These are phyloP conservation scores for Trichoderma erinaceum DNA, from an alignment of 495 filamentous ascomycete genomes.

Conservation along the genomic window DNA sequence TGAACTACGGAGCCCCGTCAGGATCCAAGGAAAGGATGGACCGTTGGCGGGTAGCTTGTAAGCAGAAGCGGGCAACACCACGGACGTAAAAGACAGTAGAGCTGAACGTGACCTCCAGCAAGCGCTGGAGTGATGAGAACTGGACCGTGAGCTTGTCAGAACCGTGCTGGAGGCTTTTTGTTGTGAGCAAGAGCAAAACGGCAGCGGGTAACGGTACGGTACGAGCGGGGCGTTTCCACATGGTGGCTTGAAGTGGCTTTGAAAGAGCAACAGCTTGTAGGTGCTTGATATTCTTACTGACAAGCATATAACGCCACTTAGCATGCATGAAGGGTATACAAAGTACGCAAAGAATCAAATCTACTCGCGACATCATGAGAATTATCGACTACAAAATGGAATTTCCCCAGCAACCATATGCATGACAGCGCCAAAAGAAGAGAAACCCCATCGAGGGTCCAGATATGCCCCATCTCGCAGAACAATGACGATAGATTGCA, in stretches of 20 bases:
- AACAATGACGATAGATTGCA: background rate
- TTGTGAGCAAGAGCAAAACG: background rate
- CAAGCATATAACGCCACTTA: background rate
- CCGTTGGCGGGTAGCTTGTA: background rate
- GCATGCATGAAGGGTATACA: background rate
- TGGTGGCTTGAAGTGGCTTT: background rate
- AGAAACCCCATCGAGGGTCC: background rate
- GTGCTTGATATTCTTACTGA: background rate
- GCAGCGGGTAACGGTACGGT: constrained; percentile 7
- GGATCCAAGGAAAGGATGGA: background rate
- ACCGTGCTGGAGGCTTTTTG: background rate
- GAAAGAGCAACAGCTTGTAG: background rate
- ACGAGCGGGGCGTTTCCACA: constrained; percentile 11
- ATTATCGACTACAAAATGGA: background rate
- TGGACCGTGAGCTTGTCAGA: background rate
- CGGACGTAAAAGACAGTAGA: background rate
- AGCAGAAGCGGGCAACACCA: constrained; percentile 11
- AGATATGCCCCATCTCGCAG: background rate
- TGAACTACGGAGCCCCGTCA: background rate
- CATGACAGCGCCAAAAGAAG: background rate
- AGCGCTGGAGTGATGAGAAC: background rate
- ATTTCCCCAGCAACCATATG: background rate
- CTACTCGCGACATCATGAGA: background rate
- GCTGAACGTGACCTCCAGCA: constrained; percentile 1
- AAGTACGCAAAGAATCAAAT: background rate